phyloP scores from a whole-genome alignment of 805 yeast genomes.

The Yarrowia porcina region DNA sequence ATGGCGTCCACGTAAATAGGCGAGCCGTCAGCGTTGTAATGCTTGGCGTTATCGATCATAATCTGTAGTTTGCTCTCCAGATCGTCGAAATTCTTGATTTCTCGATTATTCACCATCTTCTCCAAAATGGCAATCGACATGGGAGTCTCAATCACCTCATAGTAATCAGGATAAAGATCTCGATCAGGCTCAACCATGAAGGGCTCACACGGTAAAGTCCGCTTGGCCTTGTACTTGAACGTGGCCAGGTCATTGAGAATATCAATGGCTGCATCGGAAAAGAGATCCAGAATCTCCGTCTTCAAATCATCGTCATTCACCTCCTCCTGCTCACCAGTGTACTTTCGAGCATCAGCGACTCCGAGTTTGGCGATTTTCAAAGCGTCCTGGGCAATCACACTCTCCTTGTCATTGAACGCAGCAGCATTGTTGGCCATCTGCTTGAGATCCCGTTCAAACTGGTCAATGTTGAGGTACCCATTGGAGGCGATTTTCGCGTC shows the following conservation, averaged over 20 bases:
- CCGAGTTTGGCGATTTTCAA: conserved; percentile 54
- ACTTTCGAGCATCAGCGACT: conserved; percentile 46
- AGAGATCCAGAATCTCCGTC: conserved; percentile 31
- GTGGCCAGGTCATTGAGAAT: conserved; percentile 31
- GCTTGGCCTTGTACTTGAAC: conserved; percentile 32
- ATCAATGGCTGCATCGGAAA: not conserved
- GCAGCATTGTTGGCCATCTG: conserved; percentile 68
- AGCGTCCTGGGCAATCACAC: conserved; percentile 67
- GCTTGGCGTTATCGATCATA: conserved; percentile 75
- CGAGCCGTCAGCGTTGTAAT: conserved; percentile 71
- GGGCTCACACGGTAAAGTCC: conserved; percentile 55
- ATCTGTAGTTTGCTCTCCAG: conserved; percentile 58
- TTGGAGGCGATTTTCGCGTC: conserved; percentile 45
- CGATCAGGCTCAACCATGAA: conserved; percentile 72
- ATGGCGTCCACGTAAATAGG: conserved; percentile 69
- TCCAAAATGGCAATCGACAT: conserved; percentile 65
- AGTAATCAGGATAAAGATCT: conserved; percentile 76
- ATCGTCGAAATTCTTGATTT: conserved; percentile 53
- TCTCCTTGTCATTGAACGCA: conserved; percentile 63
- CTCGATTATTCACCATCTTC: conserved; percentile 50
- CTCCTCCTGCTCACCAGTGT: conserved; percentile 28
- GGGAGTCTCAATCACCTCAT: conserved; percentile 65
- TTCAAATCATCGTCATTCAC: conserved; percentile 26
- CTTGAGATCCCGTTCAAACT: conserved; percentile 58
- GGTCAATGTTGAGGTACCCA: conserved; percentile 39